Evolutionary conservation across 768 basidiomycete species (phyloP), one percentile per base, ranked within the genome.

Genomic region (Clathrus columnatus): DNA sequence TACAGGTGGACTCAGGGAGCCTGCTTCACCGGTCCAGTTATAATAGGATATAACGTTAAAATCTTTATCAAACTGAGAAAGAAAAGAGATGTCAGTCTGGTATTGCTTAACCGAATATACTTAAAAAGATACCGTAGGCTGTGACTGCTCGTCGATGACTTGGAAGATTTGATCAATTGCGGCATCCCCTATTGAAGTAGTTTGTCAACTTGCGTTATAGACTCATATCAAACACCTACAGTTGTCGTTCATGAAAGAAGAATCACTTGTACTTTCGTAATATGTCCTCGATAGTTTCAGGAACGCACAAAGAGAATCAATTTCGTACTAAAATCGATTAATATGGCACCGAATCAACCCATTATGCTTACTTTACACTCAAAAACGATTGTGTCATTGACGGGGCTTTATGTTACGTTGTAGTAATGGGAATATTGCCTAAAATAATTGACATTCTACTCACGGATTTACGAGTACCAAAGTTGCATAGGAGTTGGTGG

Each of bases 251-350:
- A 88, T 82, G 68, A 89, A 82, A 0, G 85, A 84, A 0, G 73
- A 55, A 61, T 89, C 87, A 16, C 79, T 76, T 0, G 87, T 89
- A n/a, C 76, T 77, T 63, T 81, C 70, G 54, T 83, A 87, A 67
- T 87, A 89, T 2, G 79, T 79, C 24, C 83, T 70, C 11, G 87
- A 89, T 11, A 90, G 73, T 67, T 89, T 90, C 61, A 90, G 68
- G 71, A 89, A 89, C 5, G 85, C 80, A 57, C 85, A 87, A 0
- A 90, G 70, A 0, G 86, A 88, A 64, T 90, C 87, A 48, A 90
- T 72, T 65, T 90, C 87, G 61, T 87, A 90, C 84, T 85, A 54
- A 29, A 28, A 29, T 42, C 32, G 43, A 30, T 17, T 36, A 36
- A n/a, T 50, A 23, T 21, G 21, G 7, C 21, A 54, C 4, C n/a